Percentiles rank a stretch among this genome's conserved stretches.
Evolutionary conservation across 2,329 filamentous ascomycete species (phyloP).

Genomic region (Huntiella moniliformis): DNA sequence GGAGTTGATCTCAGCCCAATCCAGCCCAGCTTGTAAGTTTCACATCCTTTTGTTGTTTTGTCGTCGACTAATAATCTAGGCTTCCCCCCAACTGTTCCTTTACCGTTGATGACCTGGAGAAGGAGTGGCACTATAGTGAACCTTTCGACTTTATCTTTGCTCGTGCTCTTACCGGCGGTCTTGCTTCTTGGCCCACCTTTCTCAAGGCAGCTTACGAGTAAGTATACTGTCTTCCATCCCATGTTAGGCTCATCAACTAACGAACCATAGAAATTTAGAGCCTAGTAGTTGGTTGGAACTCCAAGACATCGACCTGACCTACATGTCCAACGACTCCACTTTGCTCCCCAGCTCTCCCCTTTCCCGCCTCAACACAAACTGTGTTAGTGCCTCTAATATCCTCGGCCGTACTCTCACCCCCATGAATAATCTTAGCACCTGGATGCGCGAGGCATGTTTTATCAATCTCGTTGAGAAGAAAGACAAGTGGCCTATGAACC

Average conservation of each 20-base stretch:
- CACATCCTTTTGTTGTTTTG: background rate
- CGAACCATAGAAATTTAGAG: slow-evolving; percentile 24
- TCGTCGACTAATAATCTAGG: background rate
- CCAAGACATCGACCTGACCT: slow-evolving; percentile 23
- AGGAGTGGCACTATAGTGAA: background rate
- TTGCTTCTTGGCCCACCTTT: slow-evolving; percentile 28
- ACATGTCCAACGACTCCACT: slow-evolving; percentile 25
- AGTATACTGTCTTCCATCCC: background rate
- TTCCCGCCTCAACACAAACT: background rate
- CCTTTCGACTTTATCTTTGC: slow-evolving; percentile 37
- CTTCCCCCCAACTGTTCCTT: background rate
- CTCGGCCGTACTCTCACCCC: background rate
- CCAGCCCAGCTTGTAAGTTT: slow-evolving; percentile 19
- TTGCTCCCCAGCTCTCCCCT: slow-evolving; percentile 11
- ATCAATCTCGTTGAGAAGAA: background rate
- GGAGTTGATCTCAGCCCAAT: slow-evolving; percentile 25
- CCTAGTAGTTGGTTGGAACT: slow-evolving; percentile 28
- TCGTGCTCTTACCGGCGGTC: slow-evolving; percentile 32
- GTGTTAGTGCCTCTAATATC: background rate
- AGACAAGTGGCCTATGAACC: background rate
- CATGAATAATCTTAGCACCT: background rate
- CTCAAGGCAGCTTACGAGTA: background rate
- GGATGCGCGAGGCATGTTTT: background rate
- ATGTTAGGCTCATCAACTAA: background rate
- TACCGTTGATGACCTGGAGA: background rate